A percentile compares a stretch with the other conserved stretches of the same genome.
These are phyloP conservation scores for Microsporum canis DNA, from an alignment of 2,329 filamentous ascomycete species.

Conservation along the genomic window DNA sequence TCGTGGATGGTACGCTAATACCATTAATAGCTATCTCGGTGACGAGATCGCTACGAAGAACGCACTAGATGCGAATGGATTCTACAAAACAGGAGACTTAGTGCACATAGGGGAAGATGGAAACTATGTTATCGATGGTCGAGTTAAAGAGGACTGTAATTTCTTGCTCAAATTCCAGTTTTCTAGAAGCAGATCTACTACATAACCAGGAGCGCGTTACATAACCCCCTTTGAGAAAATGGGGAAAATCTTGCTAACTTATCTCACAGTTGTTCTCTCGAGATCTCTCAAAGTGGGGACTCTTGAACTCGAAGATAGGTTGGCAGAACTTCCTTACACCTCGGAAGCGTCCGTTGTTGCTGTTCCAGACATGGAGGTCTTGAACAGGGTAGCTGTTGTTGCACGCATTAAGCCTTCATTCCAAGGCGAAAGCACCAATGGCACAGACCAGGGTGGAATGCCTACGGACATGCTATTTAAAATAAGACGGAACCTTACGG, in stretches of 20 bases:
- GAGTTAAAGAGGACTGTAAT: conserved; percentile 15
- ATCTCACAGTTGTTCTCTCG: not conserved
- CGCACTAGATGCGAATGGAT: conserved; percentile 14
- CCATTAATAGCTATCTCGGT: conserved; percentile 7
- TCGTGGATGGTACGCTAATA: not conserved
- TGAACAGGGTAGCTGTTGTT: conserved; percentile 6
- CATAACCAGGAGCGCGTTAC: not conserved
- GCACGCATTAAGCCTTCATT: conserved; percentile 2
- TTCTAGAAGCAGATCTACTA: not conserved
- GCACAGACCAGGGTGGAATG: not conserved
- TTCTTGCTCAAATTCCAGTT: not conserved
- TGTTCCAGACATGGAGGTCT: conserved; percentile 9
- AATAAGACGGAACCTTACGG: conserved; percentile 10
- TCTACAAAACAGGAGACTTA: conserved; percentile 16
- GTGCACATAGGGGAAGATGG: conserved; percentile 9
- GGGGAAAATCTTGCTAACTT: not conserved
- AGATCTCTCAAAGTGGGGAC: conserved; percentile 8
- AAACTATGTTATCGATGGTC: conserved; percentile 15
- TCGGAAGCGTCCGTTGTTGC: conserved; percentile 12
- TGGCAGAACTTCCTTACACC: conserved; percentile 15
- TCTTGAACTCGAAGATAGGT: conserved; percentile 12
- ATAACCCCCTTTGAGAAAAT: not conserved
- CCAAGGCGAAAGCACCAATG: not conserved
- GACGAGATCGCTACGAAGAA: conserved; percentile 8
- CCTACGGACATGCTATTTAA: conserved; percentile 6